Evolutionary conservation across 495 filamentous ascomycete species (phyloP).

Genomic region (Pseudevernia furfuracea): DNA sequence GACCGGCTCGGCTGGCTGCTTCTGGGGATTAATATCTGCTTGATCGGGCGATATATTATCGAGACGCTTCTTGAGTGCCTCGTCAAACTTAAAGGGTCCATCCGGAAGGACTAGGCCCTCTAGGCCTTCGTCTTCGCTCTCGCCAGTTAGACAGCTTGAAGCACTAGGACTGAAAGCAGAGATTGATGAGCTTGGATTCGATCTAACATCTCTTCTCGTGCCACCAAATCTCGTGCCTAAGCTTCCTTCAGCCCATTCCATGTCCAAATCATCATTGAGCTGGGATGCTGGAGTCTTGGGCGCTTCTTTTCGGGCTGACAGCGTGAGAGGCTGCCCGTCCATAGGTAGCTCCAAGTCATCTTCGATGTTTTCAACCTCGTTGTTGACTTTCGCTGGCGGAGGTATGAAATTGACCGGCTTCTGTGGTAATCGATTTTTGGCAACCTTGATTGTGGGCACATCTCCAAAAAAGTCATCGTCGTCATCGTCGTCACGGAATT

Average conservation of each 20-base stretch:
- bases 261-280: conserved; percentile 64
- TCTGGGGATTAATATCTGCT: conserved; percentile 29
- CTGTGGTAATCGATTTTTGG: conserved; percentile 48
- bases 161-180: conserved; percentile 87
- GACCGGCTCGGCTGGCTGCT: conserved; percentile 22
- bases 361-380: conserved; percentile 61
- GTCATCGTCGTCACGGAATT: conserved; percentile 52
- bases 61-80: conserved; percentile 62
- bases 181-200: conserved; percentile 73
- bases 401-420: conserved; percentile 47
- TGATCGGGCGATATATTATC: conserved; percentile 43
- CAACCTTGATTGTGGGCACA: conserved; percentile 60
- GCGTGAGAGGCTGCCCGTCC: conserved; percentile 48
- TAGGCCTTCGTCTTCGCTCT: conserved; percentile 88
- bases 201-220: conserved; percentile 66
- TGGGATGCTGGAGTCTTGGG: conserved; percentile 49
- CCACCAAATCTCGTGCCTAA: conserved; percentile 82
- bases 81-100: conserved; percentile 72
- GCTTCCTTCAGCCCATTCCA: conserved; percentile 87
- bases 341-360: conserved; percentile 67
- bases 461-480: conserved; percentile 56
- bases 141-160: conserved; percentile 80
- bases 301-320: conserved; percentile 52
- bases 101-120: conserved; percentile 77
- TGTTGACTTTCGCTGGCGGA: conserved; percentile 36